A percentile compares a stretch with the other conserved stretches of the same genome.
Conservation (phyloP, 306 rosid species). For the Quercus glauca region DNA sequence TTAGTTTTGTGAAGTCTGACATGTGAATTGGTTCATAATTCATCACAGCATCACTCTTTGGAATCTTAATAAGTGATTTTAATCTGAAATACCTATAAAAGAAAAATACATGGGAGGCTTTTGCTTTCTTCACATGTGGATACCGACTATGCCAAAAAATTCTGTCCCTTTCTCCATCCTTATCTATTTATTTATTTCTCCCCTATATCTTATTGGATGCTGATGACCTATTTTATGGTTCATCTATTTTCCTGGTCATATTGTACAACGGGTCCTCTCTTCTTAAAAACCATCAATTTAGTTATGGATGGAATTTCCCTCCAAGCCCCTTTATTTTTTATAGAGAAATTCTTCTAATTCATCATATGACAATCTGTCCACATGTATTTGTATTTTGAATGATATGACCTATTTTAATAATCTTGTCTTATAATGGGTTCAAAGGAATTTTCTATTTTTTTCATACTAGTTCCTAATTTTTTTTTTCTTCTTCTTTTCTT, state of each 20-base stretch:
- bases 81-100: constrained; percentile 11
- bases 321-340: too few species aligned
- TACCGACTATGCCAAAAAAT: neutral
- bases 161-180: neutral
- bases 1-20: neutral
- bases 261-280: neutral
- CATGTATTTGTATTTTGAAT: too few species aligned
- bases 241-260: neutral
- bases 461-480: too few species aligned
- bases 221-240: neutral
- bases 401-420: too few species aligned
- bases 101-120: constrained; percentile 35
- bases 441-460: too few species aligned
- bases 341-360: too few species aligned
- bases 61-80: neutral
- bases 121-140: constrained; percentile 34
- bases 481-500: neutral
- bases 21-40: neutral
- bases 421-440: too few species aligned
- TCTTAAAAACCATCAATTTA: neutral
- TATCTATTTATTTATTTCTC: neutral
- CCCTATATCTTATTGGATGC: neutral
- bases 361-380: too few species aligned
- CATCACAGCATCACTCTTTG: neutral
- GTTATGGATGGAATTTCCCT: too few species aligned